Evolutionary conservation across 78 protist species (phyloP), one percentile per base, ranked within the genome.

Genomic region (Chrysochromulina tobinii): DNA sequence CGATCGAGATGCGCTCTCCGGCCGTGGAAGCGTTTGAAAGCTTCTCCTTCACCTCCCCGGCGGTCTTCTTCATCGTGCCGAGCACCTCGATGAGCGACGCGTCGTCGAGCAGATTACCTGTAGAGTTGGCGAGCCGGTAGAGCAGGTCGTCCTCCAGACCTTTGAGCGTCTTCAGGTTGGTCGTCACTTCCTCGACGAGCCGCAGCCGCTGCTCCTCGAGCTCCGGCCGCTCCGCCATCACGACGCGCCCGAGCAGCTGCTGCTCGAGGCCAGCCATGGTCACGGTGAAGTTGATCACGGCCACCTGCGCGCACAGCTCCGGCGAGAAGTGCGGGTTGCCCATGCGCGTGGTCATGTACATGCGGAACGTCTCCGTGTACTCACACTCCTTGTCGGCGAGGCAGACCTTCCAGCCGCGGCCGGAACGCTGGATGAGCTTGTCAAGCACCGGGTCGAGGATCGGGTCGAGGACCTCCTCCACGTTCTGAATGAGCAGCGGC

Each of bases 241-340:
- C 94, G 25, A 96, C 97, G 15, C 91, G 90, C 18, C 90, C 91
- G 51, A 97, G 96, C 21, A 97, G 92, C 93, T 97, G 99, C 85
- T 95, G 96, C 81, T 96, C 98, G 23, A 97, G 95, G 25, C 99
- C 99, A 38, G 61, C 57, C 81, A 91, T 57, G 18, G 98, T 96
- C 50, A 97, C 99, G 2, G 98, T 93, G 73, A 96, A 96, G 81
- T 97, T 96, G 61, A 97, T 91, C 69, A 97, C 75, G 27, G 93
- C 51, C 38, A 93, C 20, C 86, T 92, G 93, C 27, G 98, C 98
- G 64, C 73, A 88, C 27, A 96, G 61, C 92, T 97, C 99, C 38
- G 99, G 99, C 15, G 97, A 64, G 91, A 75, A 96, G 84, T 61
- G 94, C 17, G 99, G 99, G 93, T 96, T 96, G 67, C 94, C 89